A percentile compares a stretch with the other conserved stretches of the same genome.
Evolutionary conservation across 2,329 filamentous ascomycete genomes (phyloP).

Genomic region (Bipolaris victoriae): DNA sequence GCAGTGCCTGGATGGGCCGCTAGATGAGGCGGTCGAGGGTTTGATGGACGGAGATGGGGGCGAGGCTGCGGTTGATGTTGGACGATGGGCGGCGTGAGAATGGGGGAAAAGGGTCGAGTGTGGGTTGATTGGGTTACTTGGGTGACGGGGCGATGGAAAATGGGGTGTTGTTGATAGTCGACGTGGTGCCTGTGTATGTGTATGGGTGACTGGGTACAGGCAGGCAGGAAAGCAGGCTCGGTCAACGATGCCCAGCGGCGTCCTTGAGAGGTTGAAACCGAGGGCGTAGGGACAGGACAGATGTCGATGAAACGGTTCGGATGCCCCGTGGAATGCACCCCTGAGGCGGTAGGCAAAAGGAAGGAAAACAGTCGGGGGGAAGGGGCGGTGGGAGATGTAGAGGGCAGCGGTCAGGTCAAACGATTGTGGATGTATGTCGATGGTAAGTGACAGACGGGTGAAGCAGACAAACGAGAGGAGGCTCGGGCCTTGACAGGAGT

Average conservation of each 20-base stretch:
- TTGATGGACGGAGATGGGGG: not conserved
- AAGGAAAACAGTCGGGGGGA: constrained; percentile 25
- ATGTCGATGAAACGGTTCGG: constrained; percentile 23
- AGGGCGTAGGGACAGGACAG: constrained; percentile 40
- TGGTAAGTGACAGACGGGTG: constrained; percentile 25
- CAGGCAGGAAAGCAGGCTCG: constrained; percentile 16
- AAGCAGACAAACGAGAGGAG: constrained; percentile 30
- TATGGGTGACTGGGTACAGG: constrained; percentile 2
- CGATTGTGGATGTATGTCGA: constrained; percentile 32
- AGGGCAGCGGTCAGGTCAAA: constrained; percentile 20
- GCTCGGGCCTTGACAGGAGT: constrained; percentile 20
- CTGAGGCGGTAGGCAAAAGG: constrained; percentile 39
- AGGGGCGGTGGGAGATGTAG: constrained; percentile 14
- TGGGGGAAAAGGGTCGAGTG: too few relatives aligned
- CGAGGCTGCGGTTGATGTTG: constrained; percentile 6
- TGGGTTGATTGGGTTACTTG: not conserved
- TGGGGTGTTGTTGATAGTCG: not conserved
- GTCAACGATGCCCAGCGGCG: constrained; percentile 16
- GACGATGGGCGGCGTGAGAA: constrained; percentile 1
- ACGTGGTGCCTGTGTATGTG: not conserved
- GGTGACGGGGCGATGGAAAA: not conserved
- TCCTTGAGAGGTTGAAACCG: constrained; percentile 40
- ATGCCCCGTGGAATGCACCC: constrained; percentile 45
- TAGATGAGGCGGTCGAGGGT: constrained; percentile 9
- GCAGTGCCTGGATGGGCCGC: constrained; percentile 7